Evolutionary conservation across 1,284 basidiomycete species (phyloP), one percentile per base, ranked within the genome.

Genomic region (Chondrostereum purpureum): DNA sequence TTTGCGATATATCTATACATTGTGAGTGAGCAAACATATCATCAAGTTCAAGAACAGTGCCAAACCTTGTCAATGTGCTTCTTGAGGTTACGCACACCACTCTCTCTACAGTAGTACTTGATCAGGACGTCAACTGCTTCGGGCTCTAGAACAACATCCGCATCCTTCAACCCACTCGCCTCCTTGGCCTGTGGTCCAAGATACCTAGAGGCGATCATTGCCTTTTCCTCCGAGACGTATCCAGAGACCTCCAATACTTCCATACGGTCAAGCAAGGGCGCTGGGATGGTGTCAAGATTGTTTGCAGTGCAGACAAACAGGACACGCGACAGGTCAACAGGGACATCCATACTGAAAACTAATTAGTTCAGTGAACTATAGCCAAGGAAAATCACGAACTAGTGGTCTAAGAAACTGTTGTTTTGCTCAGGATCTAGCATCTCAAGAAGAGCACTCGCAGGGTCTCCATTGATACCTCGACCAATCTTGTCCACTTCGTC

Each of bases 401-500:
- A 97, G 60, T 97, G 93, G 62, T 98, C 95, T 55, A 97, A 70
- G 77, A 98, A 99, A 19, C 86, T 88, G 18, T 83, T 85, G 64
- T 99, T 99, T 70, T 99, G 95, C 64, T 99, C 95, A 0, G 95
- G 95, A 63, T 99, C 95, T 42, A 99, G 73, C 92, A 98, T 97
- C 68, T 99, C 95, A 37, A 99, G 70, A 43, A 99, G 65, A 0
- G 95, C 95, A 52, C 90, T 93, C 0, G 91, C 80, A 3, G 96
- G 96, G 64, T 99, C 96, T 2, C 95, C 95, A 57, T 97, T 96
- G 61, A 91, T 85, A 0, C 93, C 91, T 18, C 90, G 76, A n/a
- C 92, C 92, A 50, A 99, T 92, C 77, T 99, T 99, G 73, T 99
- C 95, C 18, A 99, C 91, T 65, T 99, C 95, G 58, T 99, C 95